Percentiles rank a stretch among this genome's conserved stretches.
phyloP scores from a whole-genome alignment of 768 basidiomycete genomes.

The Coprinopsis cinerea region DNA sequence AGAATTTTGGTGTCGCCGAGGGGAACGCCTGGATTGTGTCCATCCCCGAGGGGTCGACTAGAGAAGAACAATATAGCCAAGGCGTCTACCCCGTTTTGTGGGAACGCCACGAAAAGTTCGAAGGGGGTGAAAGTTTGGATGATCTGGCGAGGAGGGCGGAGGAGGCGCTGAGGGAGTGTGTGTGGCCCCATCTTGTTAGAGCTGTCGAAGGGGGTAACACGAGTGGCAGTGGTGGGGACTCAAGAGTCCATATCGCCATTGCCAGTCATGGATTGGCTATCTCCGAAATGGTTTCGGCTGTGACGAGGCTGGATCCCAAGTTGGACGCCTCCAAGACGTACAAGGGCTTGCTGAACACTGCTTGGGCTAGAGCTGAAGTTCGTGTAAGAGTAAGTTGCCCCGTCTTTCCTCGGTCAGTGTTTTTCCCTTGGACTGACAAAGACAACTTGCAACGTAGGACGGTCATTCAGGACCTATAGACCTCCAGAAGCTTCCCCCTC shows the following conservation, averaged over 20 bases:
- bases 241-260: conserved; percentile 55
- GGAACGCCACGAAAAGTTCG: conserved; percentile 47
- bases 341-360: conserved; percentile 60
- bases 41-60: conserved; percentile 24
- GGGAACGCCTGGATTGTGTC: conserved; percentile 45
- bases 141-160: conserved; percentile 56
- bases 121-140: conserved; percentile 60
- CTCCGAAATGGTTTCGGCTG: conserved; percentile 48
- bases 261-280: conserved; percentile 77
- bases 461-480: conserved; percentile 20
- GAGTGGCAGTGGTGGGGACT: conserved; percentile 22
- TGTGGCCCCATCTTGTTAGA: conserved; percentile 51
- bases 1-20: conserved; percentile 68
- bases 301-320: conserved; percentile 46
- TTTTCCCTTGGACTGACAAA: background rate
- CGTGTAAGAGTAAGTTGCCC: conserved; percentile 33
- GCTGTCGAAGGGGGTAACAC: conserved; percentile 3
- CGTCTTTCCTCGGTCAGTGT: background rate
- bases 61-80: conserved; percentile 40
- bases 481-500: conserved; percentile 20
- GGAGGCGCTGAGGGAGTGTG: conserved; percentile 42
- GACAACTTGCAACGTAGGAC: conserved; percentile 18
- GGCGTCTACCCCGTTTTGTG: conserved; percentile 50
- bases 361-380: conserved; percentile 59
- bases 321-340: conserved; percentile 31